These are phyloP conservation scores for Chlorella variabilis DNA, from an alignment of 163 green algal species.

Conservation along the genomic window DNA sequence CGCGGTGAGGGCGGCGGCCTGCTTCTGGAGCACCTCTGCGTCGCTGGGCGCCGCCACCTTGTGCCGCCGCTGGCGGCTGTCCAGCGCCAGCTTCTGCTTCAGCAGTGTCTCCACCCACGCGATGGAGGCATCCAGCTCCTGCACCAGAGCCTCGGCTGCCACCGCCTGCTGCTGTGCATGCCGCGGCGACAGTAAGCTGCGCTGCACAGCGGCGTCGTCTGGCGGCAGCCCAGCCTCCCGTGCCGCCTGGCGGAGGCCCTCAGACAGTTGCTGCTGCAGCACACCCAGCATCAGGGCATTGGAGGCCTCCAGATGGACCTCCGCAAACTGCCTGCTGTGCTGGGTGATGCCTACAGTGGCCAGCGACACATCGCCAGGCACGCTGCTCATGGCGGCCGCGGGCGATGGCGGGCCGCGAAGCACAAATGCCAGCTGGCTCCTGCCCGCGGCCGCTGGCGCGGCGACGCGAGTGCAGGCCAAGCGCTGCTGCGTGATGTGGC, in stretches of 20 bases:
- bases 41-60: not conserved
- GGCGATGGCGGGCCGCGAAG: not conserved
- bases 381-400: not conserved
- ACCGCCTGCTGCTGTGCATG: slow-evolving; percentile 1
- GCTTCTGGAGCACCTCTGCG: not conserved
- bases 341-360: not conserved
- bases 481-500: slow-evolving; percentile 8
- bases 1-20: not conserved
- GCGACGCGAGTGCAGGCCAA: too few relatives aligned
- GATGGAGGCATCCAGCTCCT: slow-evolving; percentile 26
- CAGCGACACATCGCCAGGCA: not conserved
- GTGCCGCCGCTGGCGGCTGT: slow-evolving; percentile 21
- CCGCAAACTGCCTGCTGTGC: slow-evolving; percentile 27
- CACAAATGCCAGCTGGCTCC: not conserved
- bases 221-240: not conserved
- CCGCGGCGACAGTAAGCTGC: slow-evolving; percentile 7
- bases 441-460: not conserved
- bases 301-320: not conserved
- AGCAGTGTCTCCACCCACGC: slow-evolving; percentile 34
- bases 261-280: slow-evolving; percentile 2
- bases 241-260: not conserved
- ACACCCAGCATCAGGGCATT: not conserved
- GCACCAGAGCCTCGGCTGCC: not conserved
- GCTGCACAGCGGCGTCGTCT: not conserved
- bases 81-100: slow-evolving; percentile 34